Percentiles rank a stretch among this genome's conserved stretches.
Conservation (phyloP, 768 basidiomycete species). For the Dacryopinax spathularia region DNA sequence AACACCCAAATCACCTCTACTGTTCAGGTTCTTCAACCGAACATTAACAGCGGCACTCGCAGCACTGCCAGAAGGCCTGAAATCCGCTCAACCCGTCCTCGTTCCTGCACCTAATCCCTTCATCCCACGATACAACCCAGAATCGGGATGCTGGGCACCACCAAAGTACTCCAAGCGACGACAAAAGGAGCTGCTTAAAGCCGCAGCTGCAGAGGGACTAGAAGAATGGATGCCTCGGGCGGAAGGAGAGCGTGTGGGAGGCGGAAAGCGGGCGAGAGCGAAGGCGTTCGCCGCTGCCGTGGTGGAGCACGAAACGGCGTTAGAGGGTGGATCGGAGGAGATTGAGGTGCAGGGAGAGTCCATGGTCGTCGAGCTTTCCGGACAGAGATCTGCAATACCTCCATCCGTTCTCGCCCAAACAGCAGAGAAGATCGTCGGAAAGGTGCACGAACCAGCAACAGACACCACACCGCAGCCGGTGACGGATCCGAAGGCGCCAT, state of each 20-base stretch:
- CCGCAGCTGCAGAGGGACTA: constrained; percentile 40
- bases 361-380: constrained; percentile 32
- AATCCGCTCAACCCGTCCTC: background rate
- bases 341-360: background rate
- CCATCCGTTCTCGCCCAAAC: constrained; percentile 25
- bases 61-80: background rate
- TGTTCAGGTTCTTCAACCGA: background rate
- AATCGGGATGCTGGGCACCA: constrained; percentile 51
- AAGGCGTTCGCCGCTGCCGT: background rate
- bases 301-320: background rate
- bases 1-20: background rate
- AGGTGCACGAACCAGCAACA: constrained; percentile 16
- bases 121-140: constrained; percentile 43
- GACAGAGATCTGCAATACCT: background rate
- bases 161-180: constrained; percentile 58
- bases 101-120: constrained; percentile 45
- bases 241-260: constrained; percentile 29
- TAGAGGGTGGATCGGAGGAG: background rate
- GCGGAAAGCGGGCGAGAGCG: constrained; percentile 15
- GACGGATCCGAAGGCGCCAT: constrained; percentile 36
- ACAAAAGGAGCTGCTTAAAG: constrained; percentile 66
- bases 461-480: constrained; percentile 15
- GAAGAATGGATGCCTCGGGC: constrained; percentile 54
- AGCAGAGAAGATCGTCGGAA: constrained; percentile 16
- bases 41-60: background rate